These are phyloP conservation scores for Penicillium sp. DNA, from an alignment of 2,329 filamentous ascomycete genomes.

Conservation along the genomic window DNA sequence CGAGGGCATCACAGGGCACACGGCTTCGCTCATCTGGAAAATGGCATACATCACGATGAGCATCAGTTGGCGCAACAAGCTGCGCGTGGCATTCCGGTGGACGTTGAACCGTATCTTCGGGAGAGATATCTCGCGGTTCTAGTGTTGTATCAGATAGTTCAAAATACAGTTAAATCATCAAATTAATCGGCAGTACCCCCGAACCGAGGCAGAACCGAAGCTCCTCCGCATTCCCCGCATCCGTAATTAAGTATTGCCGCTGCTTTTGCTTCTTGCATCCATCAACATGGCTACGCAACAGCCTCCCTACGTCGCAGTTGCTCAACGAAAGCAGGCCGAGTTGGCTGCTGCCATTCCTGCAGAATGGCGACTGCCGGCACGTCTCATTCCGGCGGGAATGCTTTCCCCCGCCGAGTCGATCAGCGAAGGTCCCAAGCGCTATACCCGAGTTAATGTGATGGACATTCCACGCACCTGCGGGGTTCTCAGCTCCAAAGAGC, in stretches of 20 bases:
- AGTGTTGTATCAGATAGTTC: neutral
- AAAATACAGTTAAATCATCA: neutral
- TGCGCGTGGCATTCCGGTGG: conserved; percentile 42
- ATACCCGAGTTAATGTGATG: conserved; percentile 40
- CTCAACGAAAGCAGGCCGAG: conserved; percentile 38
- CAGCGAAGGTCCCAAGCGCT: conserved; percentile 28
- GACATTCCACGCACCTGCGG: conserved; percentile 52
- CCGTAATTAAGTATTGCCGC: conserved; percentile 2
- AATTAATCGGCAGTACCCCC: neutral
- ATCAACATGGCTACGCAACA: conserved; percentile 18
- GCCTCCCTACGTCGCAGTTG: conserved; percentile 31
- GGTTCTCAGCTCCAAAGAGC: conserved; percentile 48
- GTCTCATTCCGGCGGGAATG: conserved; percentile 34
- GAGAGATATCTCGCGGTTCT: conserved; percentile 44
- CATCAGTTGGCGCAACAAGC: conserved; percentile 45
- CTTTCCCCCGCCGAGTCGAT: conserved; percentile 36
- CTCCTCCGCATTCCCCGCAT: conserved; percentile 20
- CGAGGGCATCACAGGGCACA: conserved; percentile 37
- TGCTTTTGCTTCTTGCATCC: neutral
- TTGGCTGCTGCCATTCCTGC: conserved; percentile 38
- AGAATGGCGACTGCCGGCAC: conserved; percentile 37
- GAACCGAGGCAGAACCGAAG: conserved; percentile 7
- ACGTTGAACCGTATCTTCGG: conserved; percentile 42
- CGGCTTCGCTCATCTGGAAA: conserved; percentile 44
- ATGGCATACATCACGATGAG: conserved; percentile 46